phyloP scores from a whole-genome alignment of 2,329 filamentous ascomycete species.

The Xylogone sp. region DNA sequence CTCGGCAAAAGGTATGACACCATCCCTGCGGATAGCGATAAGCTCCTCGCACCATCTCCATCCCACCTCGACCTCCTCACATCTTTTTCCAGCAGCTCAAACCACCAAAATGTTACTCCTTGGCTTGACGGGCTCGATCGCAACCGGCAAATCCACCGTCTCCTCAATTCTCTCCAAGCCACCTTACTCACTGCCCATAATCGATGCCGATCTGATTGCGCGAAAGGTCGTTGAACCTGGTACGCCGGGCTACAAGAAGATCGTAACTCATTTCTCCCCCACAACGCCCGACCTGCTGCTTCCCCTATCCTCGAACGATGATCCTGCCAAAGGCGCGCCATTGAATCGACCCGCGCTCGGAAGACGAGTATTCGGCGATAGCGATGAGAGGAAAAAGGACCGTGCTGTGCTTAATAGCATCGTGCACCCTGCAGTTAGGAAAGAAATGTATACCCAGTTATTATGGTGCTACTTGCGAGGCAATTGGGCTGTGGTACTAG shows the following conservation, averaged over 20 bases:
- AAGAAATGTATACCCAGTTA: conserved; percentile 74
- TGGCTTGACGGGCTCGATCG: conserved; percentile 93
- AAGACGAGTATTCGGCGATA: conserved; percentile 78
- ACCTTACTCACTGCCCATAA: conserved; percentile 82
- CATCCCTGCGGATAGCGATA: neutral
- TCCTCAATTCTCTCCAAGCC: conserved; percentile 74
- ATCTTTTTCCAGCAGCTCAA: neutral
- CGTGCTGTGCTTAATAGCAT: conserved; percentile 80
- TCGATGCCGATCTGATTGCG: conserved; percentile 91
- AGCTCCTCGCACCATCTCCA: neutral
- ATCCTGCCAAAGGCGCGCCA: conserved; percentile 61
- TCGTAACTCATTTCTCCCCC: conserved; percentile 75
- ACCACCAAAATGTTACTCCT: conserved; percentile 74
- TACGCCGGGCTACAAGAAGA: conserved; percentile 75
- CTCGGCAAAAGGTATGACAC: neutral
- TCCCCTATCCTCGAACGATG: conserved; percentile 50
- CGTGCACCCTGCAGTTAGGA: conserved; percentile 85
- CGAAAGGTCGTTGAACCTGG: conserved; percentile 94
- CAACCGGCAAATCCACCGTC: conserved; percentile 96
- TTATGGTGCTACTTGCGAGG: conserved; percentile 71
- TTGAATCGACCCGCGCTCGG: conserved; percentile 86
- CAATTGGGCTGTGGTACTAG: conserved; percentile 84
- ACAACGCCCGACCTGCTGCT: conserved; percentile 84
- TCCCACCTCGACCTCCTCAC: neutral
- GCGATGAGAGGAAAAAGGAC: conserved; percentile 65